Conservation (phyloP, 1,284 basidiomycete species). For the Moesziomyces globuligerus region DNA sequence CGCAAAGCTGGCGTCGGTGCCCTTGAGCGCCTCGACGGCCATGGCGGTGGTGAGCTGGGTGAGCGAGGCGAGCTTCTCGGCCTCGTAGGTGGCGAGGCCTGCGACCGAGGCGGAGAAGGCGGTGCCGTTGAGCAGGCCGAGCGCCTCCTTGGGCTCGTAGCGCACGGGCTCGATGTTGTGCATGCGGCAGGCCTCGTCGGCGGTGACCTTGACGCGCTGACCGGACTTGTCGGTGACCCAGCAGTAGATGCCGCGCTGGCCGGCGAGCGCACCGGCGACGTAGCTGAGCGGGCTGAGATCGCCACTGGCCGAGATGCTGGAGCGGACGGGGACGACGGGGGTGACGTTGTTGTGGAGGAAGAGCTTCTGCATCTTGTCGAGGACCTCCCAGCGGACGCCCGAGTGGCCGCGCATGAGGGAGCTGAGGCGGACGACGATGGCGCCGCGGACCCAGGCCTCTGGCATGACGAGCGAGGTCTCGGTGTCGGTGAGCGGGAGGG, state of each 20-base stretch:
- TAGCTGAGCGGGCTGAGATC: conserved; percentile 71
- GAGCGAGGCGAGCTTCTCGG: conserved; percentile 77
- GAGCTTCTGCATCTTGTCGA: conserved; percentile 78
- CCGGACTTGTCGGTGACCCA: conserved; percentile 36
- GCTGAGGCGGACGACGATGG: conserved; percentile 86
- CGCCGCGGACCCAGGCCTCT: conserved; percentile 88
- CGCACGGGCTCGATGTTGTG: conserved; percentile 76
- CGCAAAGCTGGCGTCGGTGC: conserved; percentile 53
- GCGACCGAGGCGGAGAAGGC: conserved; percentile 76
- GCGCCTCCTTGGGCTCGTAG: conserved; percentile 81
- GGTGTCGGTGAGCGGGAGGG: conserved; percentile 45
- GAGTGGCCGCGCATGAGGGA: conserved; percentile 78
- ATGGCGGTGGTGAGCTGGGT: conserved; percentile 83
- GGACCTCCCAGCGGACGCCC: conserved; percentile 81
- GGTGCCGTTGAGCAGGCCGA: conserved; percentile 76
- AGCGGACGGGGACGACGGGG: conserved; percentile 83
- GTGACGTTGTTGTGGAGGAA: conserved; percentile 79
- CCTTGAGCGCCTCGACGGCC: conserved; percentile 75
- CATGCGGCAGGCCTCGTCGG: conserved; percentile 58
- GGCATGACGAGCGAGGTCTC: conserved; percentile 69
- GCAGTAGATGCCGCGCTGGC: conserved; percentile 53
- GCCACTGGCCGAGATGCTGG: conserved; percentile 83
- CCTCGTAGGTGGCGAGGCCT: conserved; percentile 75
- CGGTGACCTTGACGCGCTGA: conserved; percentile 40
- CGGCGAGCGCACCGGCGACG: conserved; percentile 72